Percentiles rank a stretch among this genome's conserved stretches.
phyloP scores from a whole-genome alignment of 345 rosid species.

The Gynandropsis gynandra region DNA sequence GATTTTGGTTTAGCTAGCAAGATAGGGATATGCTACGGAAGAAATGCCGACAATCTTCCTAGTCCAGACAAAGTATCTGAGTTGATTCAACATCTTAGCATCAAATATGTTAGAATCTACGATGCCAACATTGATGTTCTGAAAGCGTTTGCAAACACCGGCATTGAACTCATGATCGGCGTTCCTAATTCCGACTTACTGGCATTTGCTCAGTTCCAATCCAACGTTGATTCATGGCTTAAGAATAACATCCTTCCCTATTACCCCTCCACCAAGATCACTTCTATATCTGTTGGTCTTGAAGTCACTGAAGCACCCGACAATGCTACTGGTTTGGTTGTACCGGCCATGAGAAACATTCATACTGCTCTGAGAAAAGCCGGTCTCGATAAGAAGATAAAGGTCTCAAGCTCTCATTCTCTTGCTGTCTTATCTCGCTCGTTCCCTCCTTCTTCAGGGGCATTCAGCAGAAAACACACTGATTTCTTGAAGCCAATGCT shows the following conservation, averaged over 20 bases:
- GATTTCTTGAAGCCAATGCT: conserved; percentile 70
- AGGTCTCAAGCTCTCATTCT: conserved; percentile 80
- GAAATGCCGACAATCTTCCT: conserved; percentile 95
- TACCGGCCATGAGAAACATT: conserved; percentile 85
- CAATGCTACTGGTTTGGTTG: conserved; percentile 56
- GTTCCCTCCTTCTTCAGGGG: conserved; percentile 87
- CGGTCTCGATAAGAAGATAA: conserved; percentile 75
- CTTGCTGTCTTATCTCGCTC: conserved; percentile 78
- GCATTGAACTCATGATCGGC: conserved; percentile 82
- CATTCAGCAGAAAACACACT: conserved; percentile 59
- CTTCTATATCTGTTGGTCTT: conserved; percentile 72
- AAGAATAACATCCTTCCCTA: conserved; percentile 76
- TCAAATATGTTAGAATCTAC: conserved; percentile 73
- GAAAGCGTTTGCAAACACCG: conserved; percentile 84
- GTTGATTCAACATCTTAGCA: conserved; percentile 53
- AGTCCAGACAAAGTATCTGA: conserved; percentile 65
- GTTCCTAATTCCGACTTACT: conserved; percentile 73
- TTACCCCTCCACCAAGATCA: conserved; percentile 75
- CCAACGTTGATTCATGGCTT: conserved; percentile 86
- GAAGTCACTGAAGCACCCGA: conserved; percentile 63
- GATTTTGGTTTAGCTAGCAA: conserved; percentile 56
- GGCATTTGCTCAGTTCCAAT: conserved; percentile 80
- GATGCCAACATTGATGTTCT: conserved; percentile 87
- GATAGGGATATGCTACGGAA: conserved; percentile 85
- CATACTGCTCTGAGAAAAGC: conserved; percentile 58